Conservation (phyloP, 2,329 filamentous ascomycete genomes). For the Nakataea oryzae region DNA sequence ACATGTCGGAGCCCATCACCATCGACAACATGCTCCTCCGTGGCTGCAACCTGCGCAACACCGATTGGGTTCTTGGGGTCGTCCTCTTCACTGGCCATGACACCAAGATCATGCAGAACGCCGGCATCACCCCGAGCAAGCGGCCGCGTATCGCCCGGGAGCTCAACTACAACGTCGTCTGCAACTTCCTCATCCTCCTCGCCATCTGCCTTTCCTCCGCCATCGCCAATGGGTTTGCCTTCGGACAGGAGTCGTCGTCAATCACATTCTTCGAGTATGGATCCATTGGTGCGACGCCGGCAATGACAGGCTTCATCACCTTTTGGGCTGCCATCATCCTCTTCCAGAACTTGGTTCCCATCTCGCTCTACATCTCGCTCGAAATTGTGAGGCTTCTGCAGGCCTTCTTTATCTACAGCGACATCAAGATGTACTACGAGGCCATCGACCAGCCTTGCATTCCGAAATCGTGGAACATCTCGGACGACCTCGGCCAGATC, state of each 20-base stretch:
- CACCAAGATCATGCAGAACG: constrained; percentile 99
- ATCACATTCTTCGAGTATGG: constrained; percentile 76
- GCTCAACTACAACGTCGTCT: constrained; percentile 94
- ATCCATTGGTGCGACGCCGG: constrained; percentile 63
- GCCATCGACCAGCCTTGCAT: constrained; percentile 89
- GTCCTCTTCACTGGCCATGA: constrained; percentile 93
- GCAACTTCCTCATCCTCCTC: constrained; percentile 87
- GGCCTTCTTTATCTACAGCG: constrained; percentile 95
- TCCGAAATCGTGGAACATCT: constrained; percentile 98
- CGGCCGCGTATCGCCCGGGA: constrained; percentile 83
- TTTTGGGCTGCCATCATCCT: constrained; percentile 93
- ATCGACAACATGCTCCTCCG: constrained; percentile 94
- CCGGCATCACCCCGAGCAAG: constrained; percentile 90
- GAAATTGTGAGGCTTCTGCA: constrained; percentile 92
- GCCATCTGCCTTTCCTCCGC: constrained; percentile 80
- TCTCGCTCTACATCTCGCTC: constrained; percentile 93
- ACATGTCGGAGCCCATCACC: constrained; percentile 85
- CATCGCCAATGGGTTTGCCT: constrained; percentile 75
- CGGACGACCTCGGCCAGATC: constrained; percentile 93
- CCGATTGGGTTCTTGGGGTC: constrained; percentile 87
- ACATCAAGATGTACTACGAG: constrained; percentile 95
- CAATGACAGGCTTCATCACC: constrained; percentile 83
- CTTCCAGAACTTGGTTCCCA: constrained; percentile 97
- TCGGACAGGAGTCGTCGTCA: constrained; percentile 65
- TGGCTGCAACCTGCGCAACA: constrained; percentile 89